These are phyloP conservation scores for Gossypium ekmanianum DNA, from an alignment of 345 rosid species.

Conservation along the genomic window DNA sequence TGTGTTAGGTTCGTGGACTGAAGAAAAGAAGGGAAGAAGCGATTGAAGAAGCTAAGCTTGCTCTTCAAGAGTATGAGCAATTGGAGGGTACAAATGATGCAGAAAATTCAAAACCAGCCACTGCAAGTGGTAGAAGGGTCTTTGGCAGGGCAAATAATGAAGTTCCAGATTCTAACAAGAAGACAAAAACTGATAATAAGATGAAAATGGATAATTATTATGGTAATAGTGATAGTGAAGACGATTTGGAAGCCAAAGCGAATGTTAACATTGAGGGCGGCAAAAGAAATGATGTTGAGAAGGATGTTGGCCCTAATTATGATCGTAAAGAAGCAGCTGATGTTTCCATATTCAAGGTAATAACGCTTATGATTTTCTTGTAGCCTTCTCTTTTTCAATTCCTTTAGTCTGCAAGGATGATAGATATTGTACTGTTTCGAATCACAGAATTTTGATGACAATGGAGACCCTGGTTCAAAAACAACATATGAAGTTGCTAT, in stretches of 20 bases:
- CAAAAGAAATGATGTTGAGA: slow-evolving; percentile 30
- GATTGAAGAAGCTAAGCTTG: slow-evolving; percentile 68
- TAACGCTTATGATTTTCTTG: slow-evolving; percentile 9
- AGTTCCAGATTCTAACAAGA: slow-evolving; percentile 33
- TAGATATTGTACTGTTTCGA: slow-evolving; percentile 11
- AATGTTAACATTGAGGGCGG: slow-evolving; percentile 26
- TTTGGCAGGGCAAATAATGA: slow-evolving; percentile 61
- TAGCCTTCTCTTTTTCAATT: neutral
- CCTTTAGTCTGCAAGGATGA: slow-evolving; percentile 8
- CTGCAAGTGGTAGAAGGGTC: slow-evolving; percentile 67
- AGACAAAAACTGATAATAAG: slow-evolving; percentile 30
- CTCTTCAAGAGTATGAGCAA: slow-evolving; percentile 72
- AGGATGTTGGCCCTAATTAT: slow-evolving; percentile 21
- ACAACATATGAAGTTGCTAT: slow-evolving; percentile 79
- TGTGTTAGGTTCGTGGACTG: slow-evolving; percentile 69
- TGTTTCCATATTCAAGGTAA: slow-evolving; percentile 43
- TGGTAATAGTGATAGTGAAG: slow-evolving; percentile 63
- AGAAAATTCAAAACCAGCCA: slow-evolving; percentile 32
- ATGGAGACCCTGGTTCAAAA: slow-evolving; percentile 50
- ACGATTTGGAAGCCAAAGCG: slow-evolving; percentile 44
- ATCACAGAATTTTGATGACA: slow-evolving; percentile 48
- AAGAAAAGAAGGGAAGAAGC: slow-evolving; percentile 68
- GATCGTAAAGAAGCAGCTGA: slow-evolving; percentile 1
- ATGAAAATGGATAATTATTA: slow-evolving; percentile 36
- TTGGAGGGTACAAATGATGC: slow-evolving; percentile 42